A percentile compares a stretch with the other conserved stretches of the same genome.
phyloP scores from a whole-genome alignment of 2,329 filamentous ascomycete genomes.

The Talaromyces marneffei region DNA sequence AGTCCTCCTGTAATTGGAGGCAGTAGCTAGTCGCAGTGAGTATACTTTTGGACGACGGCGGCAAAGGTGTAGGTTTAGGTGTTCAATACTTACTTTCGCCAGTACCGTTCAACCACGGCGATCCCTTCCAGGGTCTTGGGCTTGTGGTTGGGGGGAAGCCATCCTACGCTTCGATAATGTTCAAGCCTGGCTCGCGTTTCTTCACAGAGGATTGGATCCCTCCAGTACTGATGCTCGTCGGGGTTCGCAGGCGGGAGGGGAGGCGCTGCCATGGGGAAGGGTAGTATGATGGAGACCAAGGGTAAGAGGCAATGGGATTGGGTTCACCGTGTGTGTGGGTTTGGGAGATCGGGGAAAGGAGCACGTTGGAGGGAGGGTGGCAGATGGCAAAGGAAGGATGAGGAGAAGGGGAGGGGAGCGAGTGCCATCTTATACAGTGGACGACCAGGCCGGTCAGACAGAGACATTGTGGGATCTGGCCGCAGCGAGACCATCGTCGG shows the following conservation, averaged over 20 bases:
- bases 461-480: not conserved
- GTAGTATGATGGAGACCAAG: not conserved
- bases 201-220: constrained; percentile 22
- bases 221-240: constrained; percentile 22
- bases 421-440: constrained; percentile 7
- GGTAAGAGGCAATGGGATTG: not conserved
- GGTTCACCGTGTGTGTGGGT: not conserved
- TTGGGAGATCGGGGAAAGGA: not conserved
- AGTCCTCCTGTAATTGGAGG: constrained; percentile 21
- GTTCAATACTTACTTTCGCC: constrained; percentile 15
- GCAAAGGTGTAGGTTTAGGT: not conserved
- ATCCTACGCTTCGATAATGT: constrained; percentile 21
- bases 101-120: constrained; percentile 21
- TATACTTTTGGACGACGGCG: not conserved
- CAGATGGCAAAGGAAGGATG: not conserved
- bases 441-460: not conserved
- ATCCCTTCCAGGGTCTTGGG: constrained; percentile 22
- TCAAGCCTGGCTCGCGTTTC: constrained; percentile 23
- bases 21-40: constrained; percentile 20
- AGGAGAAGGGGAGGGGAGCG: not conserved
- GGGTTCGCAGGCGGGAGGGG: constrained; percentile 9
- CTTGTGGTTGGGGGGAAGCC: constrained; percentile 24
- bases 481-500: not conserved
- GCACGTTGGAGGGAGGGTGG: not conserved
- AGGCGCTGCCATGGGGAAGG: constrained; percentile 12